Percentiles rank a stretch among this genome's conserved stretches.
These are phyloP conservation scores for Melampsora abietis-canadensis DNA, from an alignment of 1,284 basidiomycete genomes.

Conservation along the genomic window DNA sequence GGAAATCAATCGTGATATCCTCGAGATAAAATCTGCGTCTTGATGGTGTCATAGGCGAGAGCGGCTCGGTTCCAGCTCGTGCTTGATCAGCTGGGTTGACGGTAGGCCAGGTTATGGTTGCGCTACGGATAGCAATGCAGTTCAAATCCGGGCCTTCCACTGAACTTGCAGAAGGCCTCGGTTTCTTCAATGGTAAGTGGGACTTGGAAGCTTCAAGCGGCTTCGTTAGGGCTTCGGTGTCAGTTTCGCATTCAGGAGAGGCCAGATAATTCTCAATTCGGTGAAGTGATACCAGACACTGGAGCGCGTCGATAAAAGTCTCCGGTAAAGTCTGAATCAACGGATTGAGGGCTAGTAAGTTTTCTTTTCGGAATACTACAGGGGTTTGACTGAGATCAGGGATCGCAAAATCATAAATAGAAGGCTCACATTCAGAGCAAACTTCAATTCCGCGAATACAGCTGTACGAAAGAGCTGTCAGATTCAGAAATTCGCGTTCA, in stretches of 20 bases:
- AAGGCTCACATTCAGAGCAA: conserved; percentile 7
- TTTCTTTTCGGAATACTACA: not conserved
- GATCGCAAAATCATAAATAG: not conserved
- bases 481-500: not conserved
- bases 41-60: conserved; percentile 10
- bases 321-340: conserved; percentile 44
- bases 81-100: not conserved
- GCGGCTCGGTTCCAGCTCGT: not conserved
- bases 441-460: conserved; percentile 13
- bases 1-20: conserved; percentile 47
- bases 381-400: not conserved
- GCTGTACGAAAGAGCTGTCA: not conserved
- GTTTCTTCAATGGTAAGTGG: not conserved
- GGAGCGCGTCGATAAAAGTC: conserved; percentile 21
- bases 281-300: conserved; percentile 29
- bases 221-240: conserved; percentile 1
- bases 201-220: not conserved
- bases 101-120: conserved; percentile 9
- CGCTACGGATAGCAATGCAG: not conserved
- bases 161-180: not conserved
- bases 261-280: conserved; percentile 42
- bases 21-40: conserved; percentile 46
- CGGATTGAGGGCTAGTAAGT: not conserved
- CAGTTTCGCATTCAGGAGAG: conserved; percentile 27
- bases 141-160: not conserved